Base-by-base conservation (phyloP, 257 asterid species). In the Ehretia macrophylla region DNA sequence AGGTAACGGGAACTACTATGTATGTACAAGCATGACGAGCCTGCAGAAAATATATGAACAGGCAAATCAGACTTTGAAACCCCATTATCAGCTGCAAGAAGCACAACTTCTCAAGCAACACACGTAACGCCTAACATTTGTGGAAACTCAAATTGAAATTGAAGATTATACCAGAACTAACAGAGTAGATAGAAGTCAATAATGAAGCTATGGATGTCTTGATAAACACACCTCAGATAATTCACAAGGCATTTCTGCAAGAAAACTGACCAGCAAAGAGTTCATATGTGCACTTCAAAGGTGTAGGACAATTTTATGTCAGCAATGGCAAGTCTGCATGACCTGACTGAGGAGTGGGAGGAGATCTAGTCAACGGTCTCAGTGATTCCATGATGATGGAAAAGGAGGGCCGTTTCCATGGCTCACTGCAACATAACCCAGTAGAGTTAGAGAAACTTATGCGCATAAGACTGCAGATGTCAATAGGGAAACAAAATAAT, bases 341-440 rank as follows among this genome's bases (percentile, higher is more conserved):
- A 64, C 77, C 83, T 37, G 86, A 72, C 39, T 83, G 86, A 46
- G 77, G 71, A 56, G 76, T 40, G 4, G 88, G 68, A 56, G 86
- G 63, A 40, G 71, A 19, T 70, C 79, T 93, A 12, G 77, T 79
- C 67, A 86, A 67, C 37, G 85, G 70, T 72, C 76, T 83, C 79
- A 93, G 79, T 46, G 90, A 65, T 59, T 89, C 97, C 97, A 93
- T 89, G 70, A 93, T 75, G 75, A 67, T 71, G 68, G 88, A 39
- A 72, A 93, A 89, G 32, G 97, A 85, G 20, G 99, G 97, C 45
- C 99, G 88, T 65, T 80, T 85, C 91, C 99, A 78, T 52, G 97
- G 77, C 68, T 93, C 97, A 52, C 99, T 93, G 90, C 85, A 82
- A 63, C 59, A 62, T 14, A 9, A 40, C 40, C n/a, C 45, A 17